A percentile compares a stretch with the other conserved stretches of the same genome.
Evolutionary conservation across 2,329 filamentous ascomycete species (phyloP).

Genomic region (Stagonosporopsis tanaceti): DNA sequence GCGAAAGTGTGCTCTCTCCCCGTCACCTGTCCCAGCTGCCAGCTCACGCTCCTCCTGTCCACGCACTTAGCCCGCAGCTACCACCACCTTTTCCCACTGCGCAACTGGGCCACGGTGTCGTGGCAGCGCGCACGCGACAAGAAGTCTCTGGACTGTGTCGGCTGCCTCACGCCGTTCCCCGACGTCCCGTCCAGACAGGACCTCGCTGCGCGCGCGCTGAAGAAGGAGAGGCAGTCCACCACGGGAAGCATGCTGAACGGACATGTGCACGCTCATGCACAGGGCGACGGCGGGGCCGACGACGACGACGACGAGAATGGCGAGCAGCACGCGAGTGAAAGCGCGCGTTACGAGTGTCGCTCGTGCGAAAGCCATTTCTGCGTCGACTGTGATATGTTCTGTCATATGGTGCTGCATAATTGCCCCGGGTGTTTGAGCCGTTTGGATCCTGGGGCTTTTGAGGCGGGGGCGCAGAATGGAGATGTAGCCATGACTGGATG

Average conservation of each 20-base stretch:
- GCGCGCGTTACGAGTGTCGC: slow-evolving; percentile 85
- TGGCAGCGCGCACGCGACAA: slow-evolving; percentile 73
- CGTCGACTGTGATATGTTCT: slow-evolving; percentile 96
- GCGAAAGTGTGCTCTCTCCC: slow-evolving; percentile 90
- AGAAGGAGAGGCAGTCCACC: slow-evolving; percentile 21
- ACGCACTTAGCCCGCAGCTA: slow-evolving; percentile 62
- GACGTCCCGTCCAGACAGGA: slow-evolving; percentile 28
- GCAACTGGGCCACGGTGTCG: slow-evolving; percentile 88
- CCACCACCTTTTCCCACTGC: slow-evolving; percentile 59
- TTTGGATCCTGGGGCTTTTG: slow-evolving; percentile 28
- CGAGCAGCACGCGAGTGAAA: slow-evolving; percentile 71
- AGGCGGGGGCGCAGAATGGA: slow-evolving; percentile 26
- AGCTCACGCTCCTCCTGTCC: slow-evolving; percentile 89
- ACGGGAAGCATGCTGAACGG: slow-evolving; percentile 20
- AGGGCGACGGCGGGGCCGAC: slow-evolving; percentile 1
- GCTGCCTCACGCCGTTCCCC: slow-evolving; percentile 80
- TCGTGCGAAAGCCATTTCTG: slow-evolving; percentile 93
- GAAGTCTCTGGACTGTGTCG: slow-evolving; percentile 70
- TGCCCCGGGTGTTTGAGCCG: slow-evolving; percentile 82
- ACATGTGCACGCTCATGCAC: not conserved
- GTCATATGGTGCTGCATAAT: slow-evolving; percentile 93
- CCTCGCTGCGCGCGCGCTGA: slow-evolving; percentile 16
- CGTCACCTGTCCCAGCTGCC: slow-evolving; percentile 88
- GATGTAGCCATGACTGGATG: slow-evolving; percentile 42
- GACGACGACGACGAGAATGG: slow-evolving; percentile 43